A percentile compares a stretch with the other conserved stretches of the same genome.
Conservation (phyloP, 306 rosid genomes). For the Alnus glutinosa region DNA sequence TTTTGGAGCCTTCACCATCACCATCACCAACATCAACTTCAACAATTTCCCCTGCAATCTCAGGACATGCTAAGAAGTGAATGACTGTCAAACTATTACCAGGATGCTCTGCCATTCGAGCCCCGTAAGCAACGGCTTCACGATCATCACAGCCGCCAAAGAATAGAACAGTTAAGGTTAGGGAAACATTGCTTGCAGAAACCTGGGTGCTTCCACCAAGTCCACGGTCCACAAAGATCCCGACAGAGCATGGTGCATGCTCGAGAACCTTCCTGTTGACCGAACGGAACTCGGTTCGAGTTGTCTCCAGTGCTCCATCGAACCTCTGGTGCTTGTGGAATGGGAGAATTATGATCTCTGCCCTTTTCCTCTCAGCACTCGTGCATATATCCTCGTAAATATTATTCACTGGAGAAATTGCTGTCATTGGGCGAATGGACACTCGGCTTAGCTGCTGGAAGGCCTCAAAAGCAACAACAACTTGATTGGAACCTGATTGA, state of each 20-base stretch:
- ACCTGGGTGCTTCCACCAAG: conserved; percentile 66
- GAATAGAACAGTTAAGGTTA: conserved; percentile 42
- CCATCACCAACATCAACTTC: conserved; percentile 20
- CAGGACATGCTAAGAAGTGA: conserved; percentile 27
- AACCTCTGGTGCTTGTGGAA: conserved; percentile 63
- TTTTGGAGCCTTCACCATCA: not conserved
- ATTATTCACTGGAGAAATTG: conserved; percentile 46
- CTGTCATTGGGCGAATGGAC: conserved; percentile 67
- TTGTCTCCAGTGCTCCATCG: conserved; percentile 56
- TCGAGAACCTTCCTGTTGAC: conserved; percentile 53
- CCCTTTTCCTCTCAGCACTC: conserved; percentile 49
- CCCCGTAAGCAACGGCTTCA: conserved; percentile 67
- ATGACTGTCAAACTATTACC: conserved; percentile 50
- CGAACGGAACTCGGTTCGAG: conserved; percentile 42
- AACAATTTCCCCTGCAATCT: conserved; percentile 27
- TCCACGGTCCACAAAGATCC: conserved; percentile 71
- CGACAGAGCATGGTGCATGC: conserved; percentile 66
- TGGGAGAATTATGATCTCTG: conserved; percentile 61
- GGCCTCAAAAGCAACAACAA: conserved; percentile 63
- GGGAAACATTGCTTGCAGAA: conserved; percentile 52
- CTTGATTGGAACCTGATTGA: conserved; percentile 32
- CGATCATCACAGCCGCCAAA: conserved; percentile 65
- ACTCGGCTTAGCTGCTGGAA: conserved; percentile 56
- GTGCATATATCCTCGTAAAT: conserved; percentile 61
- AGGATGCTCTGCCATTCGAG: conserved; percentile 69